Evolutionary conservation across 106 monocot genomes (phyloP), one percentile per base, ranked within the genome.

Genomic region (Alisma plantagoaquatica): DNA sequence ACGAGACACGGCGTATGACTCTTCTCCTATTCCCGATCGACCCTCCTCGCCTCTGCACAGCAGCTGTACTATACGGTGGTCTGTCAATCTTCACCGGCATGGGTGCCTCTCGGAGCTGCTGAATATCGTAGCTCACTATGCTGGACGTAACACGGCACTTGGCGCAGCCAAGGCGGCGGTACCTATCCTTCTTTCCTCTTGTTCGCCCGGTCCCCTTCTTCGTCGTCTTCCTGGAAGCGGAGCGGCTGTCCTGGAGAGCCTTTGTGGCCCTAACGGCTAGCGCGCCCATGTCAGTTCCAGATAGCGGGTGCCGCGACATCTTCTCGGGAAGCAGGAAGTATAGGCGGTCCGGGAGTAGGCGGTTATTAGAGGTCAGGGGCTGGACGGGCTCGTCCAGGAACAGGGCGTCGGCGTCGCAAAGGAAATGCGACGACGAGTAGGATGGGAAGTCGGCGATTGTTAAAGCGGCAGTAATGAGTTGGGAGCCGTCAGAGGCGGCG

Each of bases 341-440:
- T 24, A 68, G 32, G 50, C 59, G 49, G 16, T 31, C 59, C 22
- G 27, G 29, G 21, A 27, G 59, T 4, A 59, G 38, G 35, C 41
- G 28, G 2, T 59, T 30, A 22, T 68, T 51, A 1, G 49, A 25
- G 3, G 29, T 51, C 10, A 68, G 16, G 12, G 35, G 59, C 18
- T 35, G 7, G 26, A 59, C 35, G 28, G 20, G 44, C 18, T 42
- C 59, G 20, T 30, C 67, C 28, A 68, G 59, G 11, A 59, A 57
- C 58, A 68, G 41, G 27, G 32, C 58, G 38, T 68, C 67, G 41
- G 58, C 67, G 33, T 68, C 50, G 59, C 67, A 68, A 29, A 68
- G 14, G 49, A n/a, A n/a, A 57, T 29, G 48, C 23, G 20, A 16
- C 22, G 23, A 14, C 6, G 35, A 6, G 35, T 38, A 14, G 14